phyloP scores from a whole-genome alignment of 176 grass and related monocot genomes.

The Cymbopogon citratus region DNA sequence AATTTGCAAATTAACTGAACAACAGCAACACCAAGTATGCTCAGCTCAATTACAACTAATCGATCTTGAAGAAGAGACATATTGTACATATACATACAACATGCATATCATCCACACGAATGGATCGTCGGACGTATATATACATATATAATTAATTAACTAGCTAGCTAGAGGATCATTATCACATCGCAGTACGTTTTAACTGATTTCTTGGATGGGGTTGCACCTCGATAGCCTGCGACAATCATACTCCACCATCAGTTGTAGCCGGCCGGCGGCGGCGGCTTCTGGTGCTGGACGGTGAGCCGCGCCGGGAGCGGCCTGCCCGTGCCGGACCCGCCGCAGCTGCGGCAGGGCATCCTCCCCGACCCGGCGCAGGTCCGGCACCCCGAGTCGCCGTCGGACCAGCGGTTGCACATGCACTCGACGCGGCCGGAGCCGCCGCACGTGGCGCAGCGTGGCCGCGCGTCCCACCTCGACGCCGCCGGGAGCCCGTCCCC shows the following conservation, averaged over 20 bases:
- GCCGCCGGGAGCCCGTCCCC: constrained; percentile 29
- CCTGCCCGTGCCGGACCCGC: constrained; percentile 69
- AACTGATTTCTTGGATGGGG: background rate
- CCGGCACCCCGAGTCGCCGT: constrained; percentile 79
- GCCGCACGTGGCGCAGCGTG: constrained; percentile 72
- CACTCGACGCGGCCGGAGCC: constrained; percentile 70
- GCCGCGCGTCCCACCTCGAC: constrained; percentile 37
- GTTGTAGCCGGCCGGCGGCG: constrained; percentile 2
- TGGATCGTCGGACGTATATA: background rate
- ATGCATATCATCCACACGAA: background rate
- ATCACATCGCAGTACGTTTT: background rate
- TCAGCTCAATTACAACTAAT: background rate
- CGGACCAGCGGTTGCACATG: constrained; percentile 85
- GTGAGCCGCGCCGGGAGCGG: constrained; percentile 57
- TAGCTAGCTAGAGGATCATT: background rate
- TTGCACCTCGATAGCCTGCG: background rate
- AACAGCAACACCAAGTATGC: background rate
- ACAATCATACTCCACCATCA: background rate
- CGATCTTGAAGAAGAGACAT: background rate
- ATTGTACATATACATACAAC: background rate
- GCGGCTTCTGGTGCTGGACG: constrained; percentile 14
- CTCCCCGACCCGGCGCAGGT: constrained; percentile 69
- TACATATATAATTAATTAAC: background rate
- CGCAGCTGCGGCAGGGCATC: constrained; percentile 75
- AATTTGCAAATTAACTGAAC: background rate